Evolutionary conservation across 1,284 basidiomycete genomes (phyloP), one percentile per base, ranked within the genome.

Genomic region (Termitomyces sp.): DNA sequence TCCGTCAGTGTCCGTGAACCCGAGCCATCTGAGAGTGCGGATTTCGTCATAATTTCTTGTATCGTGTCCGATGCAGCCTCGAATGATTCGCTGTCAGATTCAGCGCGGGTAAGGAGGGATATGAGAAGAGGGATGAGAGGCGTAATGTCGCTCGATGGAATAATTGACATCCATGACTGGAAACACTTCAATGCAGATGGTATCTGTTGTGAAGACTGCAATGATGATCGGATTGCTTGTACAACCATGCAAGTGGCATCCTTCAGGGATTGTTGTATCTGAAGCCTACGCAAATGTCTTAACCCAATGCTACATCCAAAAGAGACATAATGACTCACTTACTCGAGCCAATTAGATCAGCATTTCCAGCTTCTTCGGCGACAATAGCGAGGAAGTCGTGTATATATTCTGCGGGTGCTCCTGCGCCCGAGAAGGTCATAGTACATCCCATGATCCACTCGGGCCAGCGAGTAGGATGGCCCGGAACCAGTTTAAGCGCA

Each of bases 311-410:
- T 19, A 52, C 13, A 36, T 39, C 38, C 44, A 8, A 49, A 40
- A 21, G 48, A 31, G 36, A 52, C 45, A 53, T 43, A 39, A 61
- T 48, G 50, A 65, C 83, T 70, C 64, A 94, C 92, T 84, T 87
- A 73, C 80, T 83, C 30, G 82, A 65, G n/a, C 85, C 83, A 44
- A 91, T 68, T 52, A 95, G 70, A 67, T 91, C 89, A 5, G 89
- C 87, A 33, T 80, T 79, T 13, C 78, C 76, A 12, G 91, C 77
- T 66, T 95, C 92, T 65, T 94, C 90, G 0, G 90, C 88, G 0
- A 82, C 86, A 54, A 94, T 94, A n/a, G 83, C 78, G 28, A 92
- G 73, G 70, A 92, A 92, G 61, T 93, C 90, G 42, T 92, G 77
- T 28, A 89, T 68, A 51, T 79, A 68, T 56, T 84, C 83, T 0